Percentiles rank a stretch among this genome's conserved stretches.
Evolutionary conservation across 2,329 filamentous ascomycete species (phyloP).

Genomic region (Ceratocystis cubensis): DNA sequence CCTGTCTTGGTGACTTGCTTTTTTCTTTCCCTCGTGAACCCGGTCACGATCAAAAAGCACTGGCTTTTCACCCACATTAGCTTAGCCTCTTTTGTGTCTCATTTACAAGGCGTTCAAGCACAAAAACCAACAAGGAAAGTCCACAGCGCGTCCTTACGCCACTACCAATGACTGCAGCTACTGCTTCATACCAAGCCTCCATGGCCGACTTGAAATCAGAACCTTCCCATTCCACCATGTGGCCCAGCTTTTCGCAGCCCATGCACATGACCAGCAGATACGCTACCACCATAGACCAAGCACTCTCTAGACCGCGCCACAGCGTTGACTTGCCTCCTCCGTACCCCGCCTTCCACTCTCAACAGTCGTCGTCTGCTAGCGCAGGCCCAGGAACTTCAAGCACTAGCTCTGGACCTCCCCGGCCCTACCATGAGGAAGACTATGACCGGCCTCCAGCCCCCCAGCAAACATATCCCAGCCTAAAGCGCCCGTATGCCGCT

Average conservation of each 20-base stretch:
- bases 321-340: slow-evolving; percentile 32
- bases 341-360: slow-evolving; percentile 35
- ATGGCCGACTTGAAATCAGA: slow-evolving; percentile 53
- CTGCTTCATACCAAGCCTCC: slow-evolving; percentile 21
- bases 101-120: neutral
- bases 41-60: neutral
- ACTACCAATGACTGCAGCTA: slow-evolving; percentile 18
- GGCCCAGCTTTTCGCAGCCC: slow-evolving; percentile 47
- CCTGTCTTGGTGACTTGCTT: neutral
- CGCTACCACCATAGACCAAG: slow-evolving; percentile 37
- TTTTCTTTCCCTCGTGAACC: neutral
- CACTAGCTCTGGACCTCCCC: neutral
- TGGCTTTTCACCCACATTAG: neutral
- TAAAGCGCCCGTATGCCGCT: slow-evolving; percentile 45
- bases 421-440: slow-evolving; percentile 28
- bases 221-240: slow-evolving; percentile 44
- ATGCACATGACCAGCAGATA: slow-evolving; percentile 38
- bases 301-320: slow-evolving; percentile 32
- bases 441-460: slow-evolving; percentile 36
- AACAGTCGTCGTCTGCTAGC: slow-evolving; percentile 10
- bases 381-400: neutral
- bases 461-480: slow-evolving; percentile 41
- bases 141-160: neutral
- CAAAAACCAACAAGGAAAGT: neutral
- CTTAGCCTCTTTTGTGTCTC: neutral